These are phyloP conservation scores for Macaranga tanarius DNA, from an alignment of 441 rosid species.

Conservation along the genomic window DNA sequence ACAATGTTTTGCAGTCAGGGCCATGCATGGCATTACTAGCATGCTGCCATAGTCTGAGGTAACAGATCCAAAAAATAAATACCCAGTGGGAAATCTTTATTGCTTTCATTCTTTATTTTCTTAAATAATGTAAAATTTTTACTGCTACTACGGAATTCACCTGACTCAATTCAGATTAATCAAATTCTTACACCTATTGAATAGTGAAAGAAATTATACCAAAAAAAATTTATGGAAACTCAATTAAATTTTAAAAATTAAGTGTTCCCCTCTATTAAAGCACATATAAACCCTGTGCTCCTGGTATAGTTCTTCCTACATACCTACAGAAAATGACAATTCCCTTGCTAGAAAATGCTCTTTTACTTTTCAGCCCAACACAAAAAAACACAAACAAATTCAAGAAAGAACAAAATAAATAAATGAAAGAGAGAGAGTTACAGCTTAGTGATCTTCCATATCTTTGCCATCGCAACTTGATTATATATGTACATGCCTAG, in stretches of 20 bases:
- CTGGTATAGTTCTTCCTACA: conserved; percentile 8
- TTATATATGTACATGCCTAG: conserved; percentile 6
- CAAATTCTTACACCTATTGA: too few species aligned
- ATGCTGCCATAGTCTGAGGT: conserved; percentile 29
- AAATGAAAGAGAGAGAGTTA: conserved; percentile 11
- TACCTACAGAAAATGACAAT: conserved; percentile 30
- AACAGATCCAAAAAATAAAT: conserved; percentile 23
- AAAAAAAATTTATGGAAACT: too few species aligned
- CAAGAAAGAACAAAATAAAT: conserved; percentile 32
- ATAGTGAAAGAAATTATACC: too few species aligned
- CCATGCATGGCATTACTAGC: conserved; percentile 15
- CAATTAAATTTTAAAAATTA: too few species aligned
- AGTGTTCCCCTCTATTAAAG: too few species aligned
- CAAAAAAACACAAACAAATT: conserved; percentile 24
- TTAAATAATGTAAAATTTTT: too few species aligned
- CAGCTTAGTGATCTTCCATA: background rate
- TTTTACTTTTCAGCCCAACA: conserved; percentile 13
- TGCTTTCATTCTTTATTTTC: too few species aligned
- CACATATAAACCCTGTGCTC: conserved; percentile 12
- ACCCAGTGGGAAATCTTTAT: conserved; percentile 6
- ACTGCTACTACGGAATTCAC: too few species aligned
- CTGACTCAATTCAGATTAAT: too few species aligned
- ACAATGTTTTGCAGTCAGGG: conserved; percentile 1
- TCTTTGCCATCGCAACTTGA: conserved; percentile 20
- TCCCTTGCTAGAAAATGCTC: conserved; percentile 17